phyloP scores from a whole-genome alignment of 768 basidiomycete species.

The Phanerochaete sordida region DNA sequence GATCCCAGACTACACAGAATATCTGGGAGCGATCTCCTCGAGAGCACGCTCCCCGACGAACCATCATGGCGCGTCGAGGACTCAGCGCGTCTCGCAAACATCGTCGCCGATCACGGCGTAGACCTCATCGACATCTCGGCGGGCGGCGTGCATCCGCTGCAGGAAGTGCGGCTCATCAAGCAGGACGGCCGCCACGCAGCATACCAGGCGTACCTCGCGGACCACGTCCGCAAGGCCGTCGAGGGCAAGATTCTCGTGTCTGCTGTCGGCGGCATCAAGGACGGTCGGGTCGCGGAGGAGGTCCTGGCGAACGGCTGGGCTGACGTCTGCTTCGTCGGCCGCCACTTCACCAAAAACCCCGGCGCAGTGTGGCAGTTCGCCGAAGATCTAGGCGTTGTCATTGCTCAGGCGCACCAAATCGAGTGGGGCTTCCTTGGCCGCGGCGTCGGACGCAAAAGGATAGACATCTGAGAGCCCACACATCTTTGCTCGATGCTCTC shows the following conservation, averaged over 20 bases:
- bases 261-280: slow-evolving; percentile 55
- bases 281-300: slow-evolving; percentile 51
- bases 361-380: slow-evolving; percentile 47
- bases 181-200: slow-evolving; percentile 28
- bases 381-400: slow-evolving; percentile 48
- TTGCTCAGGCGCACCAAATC: slow-evolving; percentile 49
- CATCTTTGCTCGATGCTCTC: too few species aligned
- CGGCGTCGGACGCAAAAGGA: slow-evolving; percentile 2
- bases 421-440: slow-evolving; percentile 36
- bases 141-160: slow-evolving; percentile 53
- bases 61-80: slow-evolving; percentile 69
- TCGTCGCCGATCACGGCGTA: slow-evolving; percentile 62
- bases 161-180: slow-evolving; percentile 39
- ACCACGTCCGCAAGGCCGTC: slow-evolving; percentile 38
- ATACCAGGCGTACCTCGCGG: slow-evolving; percentile 16
- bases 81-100: slow-evolving; percentile 52
- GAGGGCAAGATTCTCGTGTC: slow-evolving; percentile 44
- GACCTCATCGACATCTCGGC: slow-evolving; percentile 75
- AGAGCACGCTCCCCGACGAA: slow-evolving; percentile 52
- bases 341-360: slow-evolving; percentile 59
- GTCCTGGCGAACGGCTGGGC: slow-evolving; percentile 54
- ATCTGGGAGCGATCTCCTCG: slow-evolving; percentile 73
- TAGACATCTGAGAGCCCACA: too few species aligned
- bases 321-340: slow-evolving; percentile 40
- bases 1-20: slow-evolving; percentile 47